Conservation (phyloP, 495 filamentous ascomycete genomes). For the Rhypophila decipiens region DNA sequence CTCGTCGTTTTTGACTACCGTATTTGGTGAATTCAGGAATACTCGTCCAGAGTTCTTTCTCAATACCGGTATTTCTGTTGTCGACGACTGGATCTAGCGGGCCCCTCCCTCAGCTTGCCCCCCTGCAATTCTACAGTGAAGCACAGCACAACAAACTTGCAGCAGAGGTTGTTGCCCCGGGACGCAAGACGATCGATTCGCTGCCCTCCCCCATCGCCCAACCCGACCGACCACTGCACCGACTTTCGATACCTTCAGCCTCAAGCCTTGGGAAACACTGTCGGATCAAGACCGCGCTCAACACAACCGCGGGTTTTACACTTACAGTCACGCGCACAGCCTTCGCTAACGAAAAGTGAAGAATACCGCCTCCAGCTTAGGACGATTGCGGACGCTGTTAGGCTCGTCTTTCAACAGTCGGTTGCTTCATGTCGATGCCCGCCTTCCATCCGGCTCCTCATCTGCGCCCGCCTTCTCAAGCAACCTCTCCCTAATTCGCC, state of each 20-base stretch:
- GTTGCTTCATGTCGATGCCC: constrained; percentile 11
- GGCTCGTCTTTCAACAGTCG: background rate
- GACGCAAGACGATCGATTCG: background rate
- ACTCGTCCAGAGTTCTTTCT: no score
- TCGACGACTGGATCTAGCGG: no score
- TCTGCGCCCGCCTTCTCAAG: background rate
- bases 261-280: background rate
- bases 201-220: background rate
- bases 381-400: background rate
- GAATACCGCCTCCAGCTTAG: no score
- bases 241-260: background rate
- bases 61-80: no score
- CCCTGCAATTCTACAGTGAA: no score
- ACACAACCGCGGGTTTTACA: background rate
- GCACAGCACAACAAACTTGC: no score
- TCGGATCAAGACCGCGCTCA: background rate
- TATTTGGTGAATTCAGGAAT: no score
- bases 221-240: background rate
- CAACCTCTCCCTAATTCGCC: background rate
- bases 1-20: no score
- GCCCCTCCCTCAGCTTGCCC: no score
- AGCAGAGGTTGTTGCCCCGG: no score
- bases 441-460: background rate
- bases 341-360: no score
- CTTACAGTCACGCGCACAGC: background rate